These are phyloP conservation scores for Saccharomyces hybrid DNA, from an alignment of 1,139 yeast genomes.

Conservation along the genomic window DNA sequence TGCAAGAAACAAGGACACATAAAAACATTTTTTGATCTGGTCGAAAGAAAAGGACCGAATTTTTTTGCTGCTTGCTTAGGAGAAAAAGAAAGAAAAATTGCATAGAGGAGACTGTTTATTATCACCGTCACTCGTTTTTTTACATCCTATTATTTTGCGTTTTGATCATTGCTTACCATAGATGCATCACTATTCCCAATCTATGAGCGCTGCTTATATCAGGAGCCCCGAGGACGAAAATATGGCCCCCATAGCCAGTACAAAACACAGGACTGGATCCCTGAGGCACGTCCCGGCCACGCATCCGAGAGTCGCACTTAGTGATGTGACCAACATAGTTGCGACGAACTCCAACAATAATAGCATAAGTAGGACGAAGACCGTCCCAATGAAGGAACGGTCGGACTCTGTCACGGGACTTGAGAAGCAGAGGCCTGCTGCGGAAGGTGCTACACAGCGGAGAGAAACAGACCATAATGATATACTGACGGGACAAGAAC, in stretches of 20 bases:
- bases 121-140: not conserved
- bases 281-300: not conserved
- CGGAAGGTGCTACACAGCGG: not conserved
- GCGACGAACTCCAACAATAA: not conserved
- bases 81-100: not conserved
- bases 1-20: not conserved
- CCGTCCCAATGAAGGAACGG: not conserved
- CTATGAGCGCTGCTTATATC: not conserved
- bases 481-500: not conserved
- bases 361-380: not conserved
- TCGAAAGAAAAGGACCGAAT: not conserved
- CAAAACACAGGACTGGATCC: not conserved
- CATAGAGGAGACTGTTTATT: not conserved
- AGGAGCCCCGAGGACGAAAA: slow-evolving; percentile 8
- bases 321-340: not conserved
- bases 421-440: not conserved
- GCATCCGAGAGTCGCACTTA: not conserved
- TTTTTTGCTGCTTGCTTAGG: not conserved
- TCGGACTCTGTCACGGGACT: not conserved
- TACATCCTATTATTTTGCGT: not conserved
- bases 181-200: slow-evolving; percentile 5
- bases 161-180: not conserved
- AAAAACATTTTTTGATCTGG: not conserved
- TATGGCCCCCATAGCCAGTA: slow-evolving; percentile 2
- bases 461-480: not conserved